phyloP scores from a whole-genome alignment of 495 filamentous ascomycete species.

The Penicillium egyptiacum region DNA sequence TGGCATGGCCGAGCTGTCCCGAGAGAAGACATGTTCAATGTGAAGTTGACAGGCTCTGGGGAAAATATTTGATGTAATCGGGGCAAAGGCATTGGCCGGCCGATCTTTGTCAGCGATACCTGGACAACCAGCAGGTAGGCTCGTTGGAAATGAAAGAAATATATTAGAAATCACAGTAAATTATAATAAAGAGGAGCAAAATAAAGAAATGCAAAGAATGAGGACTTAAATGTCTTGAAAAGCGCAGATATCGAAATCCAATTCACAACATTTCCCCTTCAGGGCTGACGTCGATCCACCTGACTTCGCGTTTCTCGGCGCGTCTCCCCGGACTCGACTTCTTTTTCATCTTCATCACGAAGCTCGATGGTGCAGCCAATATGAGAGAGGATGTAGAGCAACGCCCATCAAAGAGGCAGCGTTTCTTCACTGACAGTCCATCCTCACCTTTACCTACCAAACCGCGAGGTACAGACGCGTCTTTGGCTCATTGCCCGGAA shows the following conservation, averaged over 20 bases:
- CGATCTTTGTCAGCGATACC: conserved; percentile 15
- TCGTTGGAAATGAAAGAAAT: neutral
- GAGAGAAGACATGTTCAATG: conserved; percentile 29
- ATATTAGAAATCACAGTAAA: neutral
- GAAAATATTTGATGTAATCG: conserved; percentile 21
- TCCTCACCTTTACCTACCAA: conserved; percentile 8
- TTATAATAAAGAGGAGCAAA: neutral
- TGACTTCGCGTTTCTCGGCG: conserved; percentile 38
- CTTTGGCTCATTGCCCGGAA: conserved; percentile 12
- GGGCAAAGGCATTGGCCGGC: conserved; percentile 33
- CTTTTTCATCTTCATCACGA: neutral
- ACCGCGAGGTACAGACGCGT: conserved; percentile 25
- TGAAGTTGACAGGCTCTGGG: conserved; percentile 5
- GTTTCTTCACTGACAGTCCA: conserved; percentile 68
- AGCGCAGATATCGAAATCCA: neutral
- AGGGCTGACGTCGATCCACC: conserved; percentile 38
- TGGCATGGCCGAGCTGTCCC: conserved; percentile 25
- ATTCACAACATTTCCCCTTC: neutral
- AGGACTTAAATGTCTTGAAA: neutral
- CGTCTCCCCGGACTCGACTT: conserved; percentile 30
- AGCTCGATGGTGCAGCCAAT: conserved; percentile 17
- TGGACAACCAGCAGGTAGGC: too few species aligned
- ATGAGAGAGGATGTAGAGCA: conserved; percentile 35
- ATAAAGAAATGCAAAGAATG: too few species aligned
- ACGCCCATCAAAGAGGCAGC: conserved; percentile 73